Conservation (phyloP, 495 filamentous ascomycete genomes). For the Aspergillus cristatus region DNA sequence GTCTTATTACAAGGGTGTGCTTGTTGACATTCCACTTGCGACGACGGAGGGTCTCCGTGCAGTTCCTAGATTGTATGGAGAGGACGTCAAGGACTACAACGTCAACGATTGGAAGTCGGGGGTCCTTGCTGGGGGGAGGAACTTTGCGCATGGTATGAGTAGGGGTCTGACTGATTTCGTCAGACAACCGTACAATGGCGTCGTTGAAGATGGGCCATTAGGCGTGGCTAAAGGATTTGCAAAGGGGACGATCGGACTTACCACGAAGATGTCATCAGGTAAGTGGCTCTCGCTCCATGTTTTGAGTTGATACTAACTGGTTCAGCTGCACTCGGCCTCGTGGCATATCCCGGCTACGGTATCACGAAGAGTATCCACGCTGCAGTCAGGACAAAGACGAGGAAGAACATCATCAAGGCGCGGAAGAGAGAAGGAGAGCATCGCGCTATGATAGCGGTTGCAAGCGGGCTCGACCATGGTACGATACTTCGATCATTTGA, state of each 20-base stretch:
- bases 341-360: conserved; percentile 18
- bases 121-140: conserved; percentile 31
- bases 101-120: conserved; percentile 32
- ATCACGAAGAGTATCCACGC: conserved; percentile 17
- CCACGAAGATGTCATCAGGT: conserved; percentile 48
- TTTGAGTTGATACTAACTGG: neutral
- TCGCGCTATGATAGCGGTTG: neutral
- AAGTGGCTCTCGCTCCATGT: neutral
- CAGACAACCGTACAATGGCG: conserved; percentile 54
- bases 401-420: conserved; percentile 10
- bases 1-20: conserved; percentile 23
- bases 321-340: conserved; percentile 17
- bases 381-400: conserved; percentile 16
- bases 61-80: conserved; percentile 69
- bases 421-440: conserved; percentile 9
- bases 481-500: neutral
- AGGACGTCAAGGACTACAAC: conserved; percentile 32
- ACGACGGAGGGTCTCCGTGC: conserved; percentile 78
- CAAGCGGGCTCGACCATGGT: neutral
- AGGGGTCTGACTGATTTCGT: conserved; percentile 68
- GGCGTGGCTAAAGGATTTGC: conserved; percentile 60
- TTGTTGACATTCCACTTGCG: conserved; percentile 62
- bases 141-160: conserved; percentile 60
- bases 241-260: conserved; percentile 65
- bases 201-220: conserved; percentile 45